Evolutionary conservation across 176 grass and related monocot species (phyloP).

Genomic region (Triticum turgidum): DNA sequence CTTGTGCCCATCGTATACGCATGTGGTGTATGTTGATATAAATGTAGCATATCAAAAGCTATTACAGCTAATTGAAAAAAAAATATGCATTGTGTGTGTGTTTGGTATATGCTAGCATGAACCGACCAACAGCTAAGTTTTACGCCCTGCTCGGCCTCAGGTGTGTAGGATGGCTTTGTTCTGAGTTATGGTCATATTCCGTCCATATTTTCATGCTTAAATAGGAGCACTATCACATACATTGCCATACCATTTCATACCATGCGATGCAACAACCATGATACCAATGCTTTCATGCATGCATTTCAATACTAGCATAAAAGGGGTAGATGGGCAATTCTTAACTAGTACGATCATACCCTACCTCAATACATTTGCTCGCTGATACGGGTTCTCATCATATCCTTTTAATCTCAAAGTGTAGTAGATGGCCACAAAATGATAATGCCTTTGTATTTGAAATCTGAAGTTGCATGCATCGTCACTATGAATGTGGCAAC

Average conservation of each 20-base stretch:
- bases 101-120: not conserved
- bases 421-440: too few relatives aligned
- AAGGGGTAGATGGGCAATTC: too few relatives aligned
- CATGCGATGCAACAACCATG: not conserved
- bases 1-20: too few relatives aligned
- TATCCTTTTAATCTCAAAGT: too few relatives aligned
- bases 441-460: too few relatives aligned
- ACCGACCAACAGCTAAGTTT: not conserved
- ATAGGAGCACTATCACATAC: not conserved
- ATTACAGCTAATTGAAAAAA: too few relatives aligned
- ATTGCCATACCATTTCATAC: not conserved
- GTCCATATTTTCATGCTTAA: not conserved
- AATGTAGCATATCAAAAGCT: not conserved
- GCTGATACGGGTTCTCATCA: too few relatives aligned
- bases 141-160: not conserved
- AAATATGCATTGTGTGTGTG: not conserved
- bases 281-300: not conserved
- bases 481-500: too few relatives aligned
- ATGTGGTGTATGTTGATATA: too few relatives aligned
- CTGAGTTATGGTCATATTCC: not conserved
- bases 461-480: too few relatives aligned
- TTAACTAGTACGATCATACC: too few relatives aligned
- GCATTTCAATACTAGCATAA: not conserved
- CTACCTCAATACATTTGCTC: too few relatives aligned
- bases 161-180: not conserved